Evolutionary conservation across 345 rosid genomes (phyloP), one percentile per base, ranked within the genome.

Genomic region (Pelargonium nanum): DNA sequence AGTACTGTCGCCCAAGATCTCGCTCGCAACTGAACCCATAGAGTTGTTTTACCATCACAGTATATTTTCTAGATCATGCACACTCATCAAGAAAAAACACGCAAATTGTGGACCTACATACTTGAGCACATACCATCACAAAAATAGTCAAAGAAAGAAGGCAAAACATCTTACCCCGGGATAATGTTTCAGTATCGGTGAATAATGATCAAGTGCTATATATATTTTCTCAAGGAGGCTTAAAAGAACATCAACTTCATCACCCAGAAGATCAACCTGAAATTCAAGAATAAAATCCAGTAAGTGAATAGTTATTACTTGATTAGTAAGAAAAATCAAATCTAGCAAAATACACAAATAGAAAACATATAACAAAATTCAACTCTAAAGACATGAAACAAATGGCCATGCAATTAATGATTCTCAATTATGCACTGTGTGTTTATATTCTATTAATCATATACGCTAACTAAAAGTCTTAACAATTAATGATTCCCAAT

Each of bases 211-310:
- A 19, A 94, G 81, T 1, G 90, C 97, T 55, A 90, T 86, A 71
- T 90, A 90, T 61, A 94, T 86, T 74, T 94, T 94, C 80, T 86
- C 95, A 40, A 88, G 97, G 68, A 90, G 94, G 65, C 84, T 57
- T 63, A 75, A 67, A 56, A 80, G 87, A 25, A 75, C 53, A 53
- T 90, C 96, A 76, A 90, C 99, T 73, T 90, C 84, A 67, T 94
- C 92, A 12, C 92, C 99, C 48, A 94, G 77, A 64, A 88, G 86
- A 75, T 94, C 97, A 62, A 94, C 99, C 99, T 94, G 75, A 65
- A 72, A 69, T 72, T 53, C 65, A 78, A 69, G 57, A 28, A 56
- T 15, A 53, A 54, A 58, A n/a, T n/a, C 58, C 19, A 40, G 48
- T 40, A 40, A 40, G 48, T 40, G 48, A 40, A 40, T 40, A 17